Conservation (phyloP, 768 basidiomycete species). For the Suillus cothurnatus region DNA sequence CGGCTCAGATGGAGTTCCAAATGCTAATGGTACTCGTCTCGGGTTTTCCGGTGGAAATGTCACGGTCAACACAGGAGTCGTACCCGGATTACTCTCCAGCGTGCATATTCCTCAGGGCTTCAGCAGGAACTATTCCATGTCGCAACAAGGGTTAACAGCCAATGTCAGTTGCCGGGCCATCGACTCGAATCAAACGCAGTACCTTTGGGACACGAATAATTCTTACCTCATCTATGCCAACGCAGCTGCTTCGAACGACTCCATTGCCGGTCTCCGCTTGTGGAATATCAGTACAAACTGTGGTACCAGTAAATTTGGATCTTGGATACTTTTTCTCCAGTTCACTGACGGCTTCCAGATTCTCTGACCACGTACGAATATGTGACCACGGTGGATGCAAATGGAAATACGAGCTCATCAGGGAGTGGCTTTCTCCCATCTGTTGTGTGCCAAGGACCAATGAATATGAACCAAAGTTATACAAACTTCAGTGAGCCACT, state of each 20-base stretch:
- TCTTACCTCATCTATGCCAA: not conserved
- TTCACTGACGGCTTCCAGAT: not conserved
- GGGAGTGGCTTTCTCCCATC: slow-evolving; percentile 12
- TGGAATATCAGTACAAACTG: slow-evolving; percentile 12
- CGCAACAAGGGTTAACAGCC: slow-evolving; percentile 11
- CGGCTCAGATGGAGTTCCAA: slow-evolving; percentile 4
- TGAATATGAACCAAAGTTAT: not conserved
- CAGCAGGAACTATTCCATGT: slow-evolving; percentile 9
- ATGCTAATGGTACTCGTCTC: slow-evolving; percentile 4
- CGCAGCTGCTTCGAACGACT: not conserved
- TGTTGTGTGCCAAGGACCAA: slow-evolving; percentile 14
- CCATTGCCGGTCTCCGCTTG: not conserved
- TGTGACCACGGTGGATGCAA: slow-evolving; percentile 9
- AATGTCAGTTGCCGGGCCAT: slow-evolving; percentile 6
- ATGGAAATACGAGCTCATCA: not conserved
- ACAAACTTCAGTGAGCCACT: not conserved
- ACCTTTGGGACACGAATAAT: slow-evolving; percentile 2
- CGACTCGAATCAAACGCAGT: not conserved
- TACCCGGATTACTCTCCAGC: not conserved
- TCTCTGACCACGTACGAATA: not conserved
- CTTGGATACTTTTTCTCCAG: not conserved
- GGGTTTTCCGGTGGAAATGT: slow-evolving; percentile 10
- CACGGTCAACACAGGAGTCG: not conserved
- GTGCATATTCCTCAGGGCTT: not conserved
- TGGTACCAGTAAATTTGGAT: not conserved